These are phyloP conservation scores for Syzygium aqueum DNA, from an alignment of 345 rosid species.

Conservation along the genomic window DNA sequence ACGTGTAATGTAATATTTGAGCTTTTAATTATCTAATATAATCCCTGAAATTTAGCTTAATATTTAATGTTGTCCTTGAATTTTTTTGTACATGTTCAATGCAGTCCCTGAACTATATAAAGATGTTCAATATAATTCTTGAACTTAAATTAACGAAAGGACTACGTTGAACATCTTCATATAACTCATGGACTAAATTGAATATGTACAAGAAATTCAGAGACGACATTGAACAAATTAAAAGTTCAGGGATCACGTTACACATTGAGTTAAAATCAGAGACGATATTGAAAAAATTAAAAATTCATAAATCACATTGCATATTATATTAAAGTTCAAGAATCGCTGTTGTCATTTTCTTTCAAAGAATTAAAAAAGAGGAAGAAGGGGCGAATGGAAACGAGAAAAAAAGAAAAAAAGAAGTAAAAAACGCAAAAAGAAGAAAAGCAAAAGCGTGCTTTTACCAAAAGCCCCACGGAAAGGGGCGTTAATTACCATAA, in stretches of 20 bases:
- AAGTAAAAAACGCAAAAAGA: not conserved
- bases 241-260: rapidly evolving
- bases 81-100: too few species aligned
- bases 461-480: not conserved
- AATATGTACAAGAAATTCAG: too few species aligned
- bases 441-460: not conserved
- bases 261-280: rapidly evolving
- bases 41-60: too few species aligned
- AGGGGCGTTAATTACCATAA: not conserved
- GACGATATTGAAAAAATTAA: not conserved
- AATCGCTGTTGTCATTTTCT: rapidly evolving
- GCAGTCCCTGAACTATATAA: rapidly evolving
- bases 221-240: rapidly evolving
- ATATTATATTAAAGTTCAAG: rapidly evolving
- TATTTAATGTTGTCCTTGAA: too few species aligned
- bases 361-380: not conserved
- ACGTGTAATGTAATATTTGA: rapidly evolving
- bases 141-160: too few species aligned
- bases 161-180: too few species aligned
- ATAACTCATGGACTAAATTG: too few species aligned
- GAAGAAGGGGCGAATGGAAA: not conserved
- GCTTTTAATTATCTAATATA: not conserved
- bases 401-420: not conserved
- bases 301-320: rapidly evolving
- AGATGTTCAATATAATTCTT: not conserved